Conservation (phyloP, 2,329 filamentous ascomycete genomes). For the Fusarium bulbicola region DNA sequence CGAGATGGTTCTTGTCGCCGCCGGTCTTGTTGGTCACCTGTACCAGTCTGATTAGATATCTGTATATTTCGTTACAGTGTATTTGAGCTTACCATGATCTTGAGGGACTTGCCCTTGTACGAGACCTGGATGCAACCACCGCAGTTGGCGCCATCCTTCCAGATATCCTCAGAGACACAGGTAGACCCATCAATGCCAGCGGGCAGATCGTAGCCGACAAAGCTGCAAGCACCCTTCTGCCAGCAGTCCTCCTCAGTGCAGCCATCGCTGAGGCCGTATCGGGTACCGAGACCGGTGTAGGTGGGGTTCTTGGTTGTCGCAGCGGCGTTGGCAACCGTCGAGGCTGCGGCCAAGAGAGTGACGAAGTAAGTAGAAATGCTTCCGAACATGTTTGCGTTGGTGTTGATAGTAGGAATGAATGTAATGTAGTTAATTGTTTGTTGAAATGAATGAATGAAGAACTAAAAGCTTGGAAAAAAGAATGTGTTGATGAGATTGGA, state of each 20-base stretch:
- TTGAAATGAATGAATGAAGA: background rate
- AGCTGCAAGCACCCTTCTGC: slow-evolving; percentile 17
- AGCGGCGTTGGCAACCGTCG: slow-evolving; percentile 2
- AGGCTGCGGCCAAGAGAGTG: slow-evolving; percentile 8
- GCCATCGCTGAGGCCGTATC: slow-evolving; percentile 3
- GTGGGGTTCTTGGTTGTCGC: background rate
- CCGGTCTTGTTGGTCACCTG: slow-evolving; percentile 8
- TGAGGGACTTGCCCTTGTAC: slow-evolving; percentile 5
- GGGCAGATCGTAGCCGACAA: slow-evolving; percentile 10
- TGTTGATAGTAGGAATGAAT: background rate
- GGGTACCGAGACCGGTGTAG: slow-evolving; percentile 7
- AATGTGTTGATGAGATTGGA: slow-evolving; percentile 5
- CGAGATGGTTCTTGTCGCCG: slow-evolving; percentile 17
- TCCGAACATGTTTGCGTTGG: background rate
- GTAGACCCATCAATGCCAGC: slow-evolving; percentile 7
- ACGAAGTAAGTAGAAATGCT: slow-evolving; percentile 1
- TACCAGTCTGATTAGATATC: too few species aligned
- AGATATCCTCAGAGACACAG: slow-evolving; percentile 16
- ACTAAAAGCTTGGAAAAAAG: background rate
- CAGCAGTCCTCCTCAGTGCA: slow-evolving; percentile 13
- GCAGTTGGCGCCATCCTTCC: slow-evolving; percentile 10
- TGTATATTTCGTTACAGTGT: too few species aligned
- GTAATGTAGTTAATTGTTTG: background rate
- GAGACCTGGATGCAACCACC: slow-evolving; percentile 7
- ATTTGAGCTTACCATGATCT: slow-evolving; percentile 1